Evolutionary conservation across 495 filamentous ascomycete species (phyloP), one percentile per base, ranked within the genome.

Genomic region (Lichenothelia convexa): DNA sequence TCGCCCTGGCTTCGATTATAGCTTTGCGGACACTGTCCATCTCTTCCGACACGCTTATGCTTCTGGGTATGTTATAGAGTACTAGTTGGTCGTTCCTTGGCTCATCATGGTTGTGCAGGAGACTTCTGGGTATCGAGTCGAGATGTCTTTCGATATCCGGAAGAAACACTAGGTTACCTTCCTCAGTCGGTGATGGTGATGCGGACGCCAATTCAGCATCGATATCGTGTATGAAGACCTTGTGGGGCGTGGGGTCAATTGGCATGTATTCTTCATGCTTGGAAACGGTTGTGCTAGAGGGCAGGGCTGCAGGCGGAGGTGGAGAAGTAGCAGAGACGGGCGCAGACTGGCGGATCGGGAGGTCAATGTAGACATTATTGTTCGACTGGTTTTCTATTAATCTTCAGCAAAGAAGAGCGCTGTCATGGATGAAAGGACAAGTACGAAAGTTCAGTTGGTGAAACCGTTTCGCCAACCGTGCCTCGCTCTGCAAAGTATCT

Each of bases 171-270:
- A 91, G 58, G 35, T 59, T 65, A 31, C 58, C 57, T 4, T 56
- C 45, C 12, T 62, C 50, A 54, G 30, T 45, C 16, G 74, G 69
- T 3, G 40, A 39, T 8, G 40, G 15, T 11, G 42, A 42, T 18
- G 60, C 49, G 5, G 80, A 77, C 0, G 72, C 73, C 27, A 94
- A 67, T 59, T 97, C 87, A 36, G 70, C 79, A 45, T 92, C 89
- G 18, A 97, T 62, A 51, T 89, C 71, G 62, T 86, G 70, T 50
- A 97, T 84, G 62, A 85, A 97, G 35, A 93, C 70, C 39, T 75
- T 82, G 55, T 87, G 61, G 44, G 77, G 76, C 13, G 85, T 77
- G 54, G 93, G 76, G 59, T 97, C 89, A 35, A 95, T 57, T 34
- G 80, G 67, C 89, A 97, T 92, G 23, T 54, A 43, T 45, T 86